Base-by-base conservation (phyloP, 768 basidiomycete genomes). In the Suillus lakei region DNA sequence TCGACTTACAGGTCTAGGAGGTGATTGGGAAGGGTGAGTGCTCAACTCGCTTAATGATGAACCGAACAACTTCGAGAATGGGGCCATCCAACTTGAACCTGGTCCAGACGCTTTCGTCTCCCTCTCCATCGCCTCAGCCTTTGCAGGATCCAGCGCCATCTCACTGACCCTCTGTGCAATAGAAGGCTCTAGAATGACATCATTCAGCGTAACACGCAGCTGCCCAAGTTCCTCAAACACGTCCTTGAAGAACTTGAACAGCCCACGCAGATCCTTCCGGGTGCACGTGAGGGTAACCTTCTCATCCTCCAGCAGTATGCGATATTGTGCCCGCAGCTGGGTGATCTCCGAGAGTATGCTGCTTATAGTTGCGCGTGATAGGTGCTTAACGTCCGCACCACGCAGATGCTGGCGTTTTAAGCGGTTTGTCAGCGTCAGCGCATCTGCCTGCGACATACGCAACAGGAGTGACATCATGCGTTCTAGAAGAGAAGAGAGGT, bases 321-420 rank as follows among this genome's bases (percentile, higher is more conserved):
- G 87, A 82, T 95, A 95, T 53, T 91, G 89, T 9, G 78, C 72
- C 2, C 95, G 88, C n/a, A 97, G 80, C 15, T 82, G 82, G 12
- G 82, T 81, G 13, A 88, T 82, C 60, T 99, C 97, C 30, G 83
- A 78, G 16, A 95, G 72, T 59, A 99, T 88, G 60, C 84, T 84
- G 64, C 85, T 85, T 65, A 99, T 83, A 0, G 95, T 98, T 30
- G 85, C 86, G 53, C 91, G 88, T 0, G 95, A 96, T 21, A 99
- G 83, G 74, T 98, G 91, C 36, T 88, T 86, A 36, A 98, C 85
- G 69, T 98, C 95, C 10, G 94, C 91, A 28, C 91, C 91, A 65
- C 86, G 86, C 23, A 99, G 83, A 71, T 96, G 88, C 70, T 98
- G 96, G 63, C 95, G 90, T 77, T 94, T 96, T 32, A 99, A 81